A percentile compares a stretch with the other conserved stretches of the same genome.
Evolutionary conservation across 1,284 basidiomycete species (phyloP).

Genomic region (Melanopsichium pennsylvanicum): DNA sequence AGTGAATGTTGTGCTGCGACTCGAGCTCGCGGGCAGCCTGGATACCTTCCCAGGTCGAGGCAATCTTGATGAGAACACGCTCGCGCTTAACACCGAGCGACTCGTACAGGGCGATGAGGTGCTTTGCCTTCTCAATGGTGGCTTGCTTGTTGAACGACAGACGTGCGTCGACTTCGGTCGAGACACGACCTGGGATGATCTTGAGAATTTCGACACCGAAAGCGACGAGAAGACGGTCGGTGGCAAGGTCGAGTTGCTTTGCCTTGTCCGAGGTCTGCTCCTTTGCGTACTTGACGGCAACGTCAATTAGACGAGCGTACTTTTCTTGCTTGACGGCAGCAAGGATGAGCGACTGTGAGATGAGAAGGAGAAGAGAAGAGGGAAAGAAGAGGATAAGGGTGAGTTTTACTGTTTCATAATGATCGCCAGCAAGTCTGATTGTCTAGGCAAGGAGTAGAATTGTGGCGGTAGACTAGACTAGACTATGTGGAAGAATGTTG

Average conservation of each 20-base stretch:
- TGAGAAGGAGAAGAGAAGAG: neutral
- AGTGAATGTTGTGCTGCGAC: slow-evolving; percentile 85
- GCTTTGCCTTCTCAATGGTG: slow-evolving; percentile 82
- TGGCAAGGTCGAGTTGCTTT: slow-evolving; percentile 71
- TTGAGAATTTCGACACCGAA: slow-evolving; percentile 95
- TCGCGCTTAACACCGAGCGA: slow-evolving; percentile 89
- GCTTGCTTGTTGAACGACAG: slow-evolving; percentile 94
- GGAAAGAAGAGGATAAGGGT: neutral
- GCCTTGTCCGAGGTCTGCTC: slow-evolving; percentile 70
- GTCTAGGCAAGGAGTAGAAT: too few species aligned
- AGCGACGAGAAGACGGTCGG: slow-evolving; percentile 91
- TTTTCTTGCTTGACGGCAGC: slow-evolving; percentile 89
- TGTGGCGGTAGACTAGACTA: too few species aligned
- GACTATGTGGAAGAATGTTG: too few species aligned
- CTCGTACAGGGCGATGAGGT: slow-evolving; percentile 93
- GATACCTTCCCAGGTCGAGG: slow-evolving; percentile 99
- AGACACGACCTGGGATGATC: slow-evolving; percentile 97
- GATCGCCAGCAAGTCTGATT: too few species aligned
- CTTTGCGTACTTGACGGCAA: slow-evolving; percentile 83
- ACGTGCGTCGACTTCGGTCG: slow-evolving; percentile 96
- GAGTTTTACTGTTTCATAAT: slow-evolving; percentile 6
- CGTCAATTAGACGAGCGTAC: slow-evolving; percentile 84
- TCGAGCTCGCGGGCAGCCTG: slow-evolving; percentile 97
- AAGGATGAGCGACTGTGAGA: slow-evolving; percentile 72
- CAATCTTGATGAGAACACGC: slow-evolving; percentile 94